Evolutionary conservation across 805 yeast genomes (phyloP), one percentile per base, ranked within the genome.

Genomic region (Debaryomyces tyrocola): DNA sequence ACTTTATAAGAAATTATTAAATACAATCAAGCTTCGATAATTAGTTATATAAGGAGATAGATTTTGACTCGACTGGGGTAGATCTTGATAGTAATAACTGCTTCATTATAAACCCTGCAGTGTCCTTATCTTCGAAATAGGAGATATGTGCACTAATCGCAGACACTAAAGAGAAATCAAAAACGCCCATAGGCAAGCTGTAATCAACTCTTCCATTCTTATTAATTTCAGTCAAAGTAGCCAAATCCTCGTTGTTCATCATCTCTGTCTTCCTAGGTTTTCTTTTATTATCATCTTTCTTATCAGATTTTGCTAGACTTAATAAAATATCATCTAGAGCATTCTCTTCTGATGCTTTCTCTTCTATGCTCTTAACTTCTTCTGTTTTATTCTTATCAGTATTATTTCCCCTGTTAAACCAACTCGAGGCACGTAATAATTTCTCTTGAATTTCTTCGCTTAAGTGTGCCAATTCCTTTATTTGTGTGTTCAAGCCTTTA

Each of bases 121-220:
- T 83, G 57, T 90, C 90, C 42, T 82, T 77, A 55, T 90, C 96
- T 59, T 90, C 96, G 61, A 92, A 85, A 63, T 92, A 92, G 40
- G 89, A 82, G 11, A 88, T 82, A 64, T 92, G 99, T 0, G 98
- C 94, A 41, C 87, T 87, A 7, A 92, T 72, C 0, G 96, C 94
- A 3, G 90, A 79, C 9, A 92, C 74, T 31, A 90, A 64, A 24
- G 95, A 87, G 17, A 90, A 77, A 56, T 90, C 96, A 51, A 91
- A 78, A 18, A 85, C 74, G 8, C 92, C 88, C 60, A 84, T 86
- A 3, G 89, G 89, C 20, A 92, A 68, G 3, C 84, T 75, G 62
- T 87, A 90, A 63, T 92, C 99, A 1, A 92, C 73, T 44, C 97
- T 73, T 0, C 96, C 96, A 17, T 80, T 78, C 37, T 79, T 74